Evolutionary conservation across 495 filamentous ascomycete genomes (phyloP), one percentile per base, ranked within the genome.

Genomic region (Diplogelasinospora grovesii): DNA sequence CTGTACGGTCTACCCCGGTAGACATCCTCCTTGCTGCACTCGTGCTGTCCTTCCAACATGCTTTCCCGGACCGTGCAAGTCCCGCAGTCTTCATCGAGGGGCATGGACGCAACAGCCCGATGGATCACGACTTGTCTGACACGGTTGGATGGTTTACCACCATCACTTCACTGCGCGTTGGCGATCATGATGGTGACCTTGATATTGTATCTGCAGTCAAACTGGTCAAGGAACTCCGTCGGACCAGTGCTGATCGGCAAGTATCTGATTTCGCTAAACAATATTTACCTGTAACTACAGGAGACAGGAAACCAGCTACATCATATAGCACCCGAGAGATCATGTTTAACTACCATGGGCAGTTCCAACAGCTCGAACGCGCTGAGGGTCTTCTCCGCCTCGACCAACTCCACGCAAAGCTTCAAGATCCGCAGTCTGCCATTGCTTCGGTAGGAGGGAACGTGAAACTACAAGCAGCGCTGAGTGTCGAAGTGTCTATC

Each of bases 311-410:
- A n/a, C n/a, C n/a, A n/a, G 22, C 49, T 1, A 63, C 73, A 1
- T 59, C 69, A 19, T 53, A 73, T 19, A 59, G 60, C 2, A 67
- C 69, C 8, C 73, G 81, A 55, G 79, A 82, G 48, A 66, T 82
- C 9, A 67, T 65, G 0, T 79, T 82, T 64, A 81, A 81, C 53
- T 82, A 78, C 42, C 66, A 79, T 4, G 79, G 78, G 1, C 65
- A 73, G 34, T 74, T 79, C 42, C 75, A 78, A 37, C 77, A 81
- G 45, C 57, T 82, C 0, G 78, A 80, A 52, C 56, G 74, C 21
- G 57, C 62, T 3, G 77, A 71, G 22, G 71, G 68, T 6, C 51
- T 81, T 0, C 73, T 81, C 43, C 63, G 71, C 22, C 67, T 48
- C 45, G 20, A 67, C 69, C 2, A 77, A 82, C 53, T 70, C 74